A percentile compares a stretch with the other conserved stretches of the same genome.
phyloP scores from a whole-genome alignment of 1,139 yeast genomes.

The Lodderomyces beijingensis region DNA sequence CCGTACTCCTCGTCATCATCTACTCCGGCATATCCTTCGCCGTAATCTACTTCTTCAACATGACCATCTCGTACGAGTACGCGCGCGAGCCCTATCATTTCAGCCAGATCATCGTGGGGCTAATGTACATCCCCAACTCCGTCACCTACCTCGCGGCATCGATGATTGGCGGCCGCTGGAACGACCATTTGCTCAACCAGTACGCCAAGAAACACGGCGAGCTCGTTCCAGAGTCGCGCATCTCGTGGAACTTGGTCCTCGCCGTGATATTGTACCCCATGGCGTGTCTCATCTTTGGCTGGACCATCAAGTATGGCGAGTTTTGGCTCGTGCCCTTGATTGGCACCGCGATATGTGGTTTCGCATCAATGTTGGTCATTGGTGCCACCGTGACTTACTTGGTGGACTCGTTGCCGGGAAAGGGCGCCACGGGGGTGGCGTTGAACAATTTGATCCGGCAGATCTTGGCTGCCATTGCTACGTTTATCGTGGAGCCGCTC shows the following conservation, averaged over 20 bases:
- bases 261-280: slow-evolving; percentile 63
- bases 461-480: slow-evolving; percentile 69
- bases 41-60: slow-evolving; percentile 66
- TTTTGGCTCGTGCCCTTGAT: slow-evolving; percentile 76
- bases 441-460: slow-evolving; percentile 72
- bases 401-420: slow-evolving; percentile 81
- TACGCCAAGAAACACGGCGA: slow-evolving; percentile 59
- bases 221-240: slow-evolving; percentile 70
- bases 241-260: slow-evolving; percentile 67
- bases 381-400: slow-evolving; percentile 79
- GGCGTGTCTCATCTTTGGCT: slow-evolving; percentile 71
- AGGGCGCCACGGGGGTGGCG: slow-evolving; percentile 88
- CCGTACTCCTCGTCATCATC: slow-evolving; percentile 59
- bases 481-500: slow-evolving; percentile 71
- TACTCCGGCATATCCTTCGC: slow-evolving; percentile 70
- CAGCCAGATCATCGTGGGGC: slow-evolving; percentile 61
- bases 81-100: slow-evolving; percentile 67
- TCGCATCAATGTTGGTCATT: slow-evolving; percentile 79
- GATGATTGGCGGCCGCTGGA: slow-evolving; percentile 74
- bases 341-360: slow-evolving; percentile 79
- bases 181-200: slow-evolving; percentile 54
- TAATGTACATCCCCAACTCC: slow-evolving; percentile 80
- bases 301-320: slow-evolving; percentile 65
- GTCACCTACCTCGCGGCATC: slow-evolving; percentile 73
- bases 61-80: slow-evolving; percentile 65